Base-by-base conservation (phyloP, 352 stramenopile genomes). In the Pythium rishiriense region DNA sequence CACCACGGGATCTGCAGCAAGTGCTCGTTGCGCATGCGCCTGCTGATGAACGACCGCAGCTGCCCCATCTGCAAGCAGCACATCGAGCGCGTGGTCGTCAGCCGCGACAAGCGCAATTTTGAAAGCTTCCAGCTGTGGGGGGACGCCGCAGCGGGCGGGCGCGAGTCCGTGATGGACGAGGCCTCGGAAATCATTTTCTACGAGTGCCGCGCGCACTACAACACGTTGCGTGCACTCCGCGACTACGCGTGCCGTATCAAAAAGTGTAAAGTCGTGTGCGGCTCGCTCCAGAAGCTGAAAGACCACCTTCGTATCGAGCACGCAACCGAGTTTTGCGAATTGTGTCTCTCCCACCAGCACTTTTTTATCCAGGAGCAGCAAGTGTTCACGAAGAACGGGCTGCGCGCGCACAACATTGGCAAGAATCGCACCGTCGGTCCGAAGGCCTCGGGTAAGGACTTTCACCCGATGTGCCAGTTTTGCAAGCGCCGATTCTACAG, bases 401-500 rank as follows among this genome's bases (percentile, higher is more conserved):
- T 94, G 19, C 87, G 85, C 43, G 70, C 76, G 56, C 85, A 94
- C 68, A 83, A 85, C 53, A 73, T 87, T 25, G 83, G 83, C 21
- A 65, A 69, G 35, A 84, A 76, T 53, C 69, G 69, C 57, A 70
- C 65, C 8, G 66, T 67, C 0, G 79, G 76, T 3, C 64, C 70
- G 0, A 88, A 87, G 49, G 72, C 85, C 2, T 80, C 72, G 1
- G 78, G 81, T 42, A 91, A 91, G 46, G 83, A 92, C 50, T 90
- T 89, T 56, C 89, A 97, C 56, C 89, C 89, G 7, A 87, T 92
- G 70, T 97, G 89, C 55, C 84, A 96, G 62, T 97, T 97, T 57
- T 97, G 89, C 74, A 83, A 86, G 52, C 81, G 80, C 25, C 84
- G 87, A 2, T 96, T 90, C 59, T 97, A 97, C 52, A 79, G 86